These are phyloP conservation scores for Scopulariopsis brevicaulis DNA, from an alignment of 2,329 filamentous ascomycete species.

Conservation along the genomic window DNA sequence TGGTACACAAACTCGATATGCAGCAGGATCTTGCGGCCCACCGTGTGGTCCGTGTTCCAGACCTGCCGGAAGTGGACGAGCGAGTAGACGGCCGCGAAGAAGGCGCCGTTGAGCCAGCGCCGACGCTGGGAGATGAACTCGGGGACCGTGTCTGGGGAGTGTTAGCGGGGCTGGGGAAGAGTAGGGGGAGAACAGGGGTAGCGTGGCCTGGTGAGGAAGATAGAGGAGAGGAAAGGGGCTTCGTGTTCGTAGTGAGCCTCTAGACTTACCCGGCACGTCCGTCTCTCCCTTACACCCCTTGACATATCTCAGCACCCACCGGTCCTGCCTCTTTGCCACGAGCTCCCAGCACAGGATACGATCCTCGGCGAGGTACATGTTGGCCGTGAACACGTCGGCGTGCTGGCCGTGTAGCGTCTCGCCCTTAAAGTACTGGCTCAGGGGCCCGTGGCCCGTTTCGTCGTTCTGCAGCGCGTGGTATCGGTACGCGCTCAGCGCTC, in stretches of 20 bases:
- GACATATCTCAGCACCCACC: conserved; percentile 97
- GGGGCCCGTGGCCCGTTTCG: conserved; percentile 82
- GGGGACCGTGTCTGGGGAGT: conserved; percentile 65
- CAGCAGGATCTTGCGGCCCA: conserved; percentile 79
- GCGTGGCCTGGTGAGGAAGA: neutral
- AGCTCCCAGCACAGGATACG: conserved; percentile 90
- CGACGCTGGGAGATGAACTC: conserved; percentile 96
- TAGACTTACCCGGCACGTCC: conserved; percentile 81
- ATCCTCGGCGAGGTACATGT: conserved; percentile 89
- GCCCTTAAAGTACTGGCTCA: conserved; percentile 98
- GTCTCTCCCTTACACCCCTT: conserved; percentile 95
- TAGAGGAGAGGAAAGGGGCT: conserved; percentile 7
- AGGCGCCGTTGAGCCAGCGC: conserved; percentile 96
- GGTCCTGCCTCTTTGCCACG: conserved; percentile 85
- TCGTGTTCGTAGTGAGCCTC: neutral
- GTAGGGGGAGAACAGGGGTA: neutral
- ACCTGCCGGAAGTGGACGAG: conserved; percentile 91
- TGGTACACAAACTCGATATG: conserved; percentile 96
- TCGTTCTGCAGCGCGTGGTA: conserved; percentile 97
- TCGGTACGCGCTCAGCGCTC: conserved; percentile 87
- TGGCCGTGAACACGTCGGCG: conserved; percentile 93
- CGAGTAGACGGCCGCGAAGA: conserved; percentile 97
- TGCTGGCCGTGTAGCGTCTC: conserved; percentile 94
- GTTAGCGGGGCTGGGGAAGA: neutral
- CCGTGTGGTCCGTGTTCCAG: conserved; percentile 83